A percentile compares a stretch with the other conserved stretches of the same genome.
phyloP scores from a whole-genome alignment of 2,329 filamentous ascomycete species.

The Pseudogymnoascus sp. region DNA sequence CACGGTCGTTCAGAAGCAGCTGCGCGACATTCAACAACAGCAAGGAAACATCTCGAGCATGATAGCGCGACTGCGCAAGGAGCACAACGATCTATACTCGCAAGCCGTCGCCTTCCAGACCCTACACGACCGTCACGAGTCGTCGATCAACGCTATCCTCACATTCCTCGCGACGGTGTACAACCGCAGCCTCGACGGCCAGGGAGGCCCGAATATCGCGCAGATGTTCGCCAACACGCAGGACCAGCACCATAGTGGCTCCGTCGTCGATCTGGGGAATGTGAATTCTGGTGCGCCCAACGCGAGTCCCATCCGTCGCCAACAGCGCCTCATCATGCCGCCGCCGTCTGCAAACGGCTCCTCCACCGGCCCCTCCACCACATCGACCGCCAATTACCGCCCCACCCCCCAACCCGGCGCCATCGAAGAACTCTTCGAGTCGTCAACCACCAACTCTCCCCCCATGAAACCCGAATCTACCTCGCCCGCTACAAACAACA shows the following conservation, averaged over 20 bases:
- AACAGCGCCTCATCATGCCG: slow-evolving; percentile 27
- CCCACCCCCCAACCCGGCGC: slow-evolving; percentile 37
- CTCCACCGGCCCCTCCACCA: slow-evolving; percentile 17
- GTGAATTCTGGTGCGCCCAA: slow-evolving; percentile 28
- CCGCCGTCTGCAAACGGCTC: slow-evolving; percentile 23
- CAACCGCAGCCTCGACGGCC: slow-evolving; percentile 82
- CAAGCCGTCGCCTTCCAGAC: slow-evolving; percentile 85
- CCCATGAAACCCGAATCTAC: slow-evolving; percentile 48
- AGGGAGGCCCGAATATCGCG: slow-evolving; percentile 65
- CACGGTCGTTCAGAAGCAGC: slow-evolving; percentile 62
- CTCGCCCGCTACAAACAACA: slow-evolving; percentile 30
- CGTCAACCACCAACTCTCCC: slow-evolving; percentile 36
- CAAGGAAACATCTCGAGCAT: slow-evolving; percentile 79
- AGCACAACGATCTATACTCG: slow-evolving; percentile 80
- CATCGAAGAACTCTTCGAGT: slow-evolving; percentile 53
- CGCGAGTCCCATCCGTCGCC: slow-evolving; percentile 22
- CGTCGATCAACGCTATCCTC: slow-evolving; percentile 96
- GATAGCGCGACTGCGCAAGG: slow-evolving; percentile 69
- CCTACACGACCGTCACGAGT: slow-evolving; percentile 92
- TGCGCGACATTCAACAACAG: slow-evolving; percentile 74
- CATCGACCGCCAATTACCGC: slow-evolving; percentile 22
- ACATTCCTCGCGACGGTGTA: slow-evolving; percentile 97
- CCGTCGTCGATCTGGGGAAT: slow-evolving; percentile 53
- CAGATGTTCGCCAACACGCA: slow-evolving; percentile 72
- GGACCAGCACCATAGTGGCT: slow-evolving; percentile 40